Base-by-base conservation (phyloP, 106 monocot species). In the Vanilla planifolia region DNA sequence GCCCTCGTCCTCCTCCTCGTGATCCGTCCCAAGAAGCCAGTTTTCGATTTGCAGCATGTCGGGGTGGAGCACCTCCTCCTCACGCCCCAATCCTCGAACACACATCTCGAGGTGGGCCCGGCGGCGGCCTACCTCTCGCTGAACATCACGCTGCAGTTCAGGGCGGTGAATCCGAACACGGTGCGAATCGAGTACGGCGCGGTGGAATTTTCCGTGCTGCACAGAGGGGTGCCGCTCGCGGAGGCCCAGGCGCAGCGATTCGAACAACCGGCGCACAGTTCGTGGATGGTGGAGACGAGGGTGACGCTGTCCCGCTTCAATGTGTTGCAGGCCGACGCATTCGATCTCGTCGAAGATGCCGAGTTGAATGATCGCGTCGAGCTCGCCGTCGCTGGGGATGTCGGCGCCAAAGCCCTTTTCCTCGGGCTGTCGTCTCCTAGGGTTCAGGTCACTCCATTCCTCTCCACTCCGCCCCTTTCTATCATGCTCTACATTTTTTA, bases 21-120 rank as follows among this genome's bases (percentile, higher is more conserved):
- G 46, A 70, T 86, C 48, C 67, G 68, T 41, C 80, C 86, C n/a
- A 77, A 75, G 60, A 86, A 86, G 56, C 86, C 86, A 56, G 63
- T 71, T 13, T 75, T 86, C 72, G 74, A 86, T 41, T 78, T 86
- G 55, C 74, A 78, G 36, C 78, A 81, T 57, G 78, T 81, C 47
- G 53, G 52, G 43, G 78, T 86, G 63, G 64, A 71, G 48, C 81
- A 86, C 78, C 86, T 86, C 35, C 75, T 86, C 67, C 68, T 86
- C 62, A 59, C 81, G 57, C 59, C 72, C 66, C 62, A 76, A 52
- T 7, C 67, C 20, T 2, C 55, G 50, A 34, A 67, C 52, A n/a
- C 50, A 23, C 5, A 67, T 56, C 7, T 3, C 1, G 43, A 15
- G 15, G n/a, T 39, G 9, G 1, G 48, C 25, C 8, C 59, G 11